A percentile compares a stretch with the other conserved stretches of the same genome.
Evolutionary conservation across 1,284 basidiomycete species (phyloP).

Genomic region (Ceratobasidium theobromae): DNA sequence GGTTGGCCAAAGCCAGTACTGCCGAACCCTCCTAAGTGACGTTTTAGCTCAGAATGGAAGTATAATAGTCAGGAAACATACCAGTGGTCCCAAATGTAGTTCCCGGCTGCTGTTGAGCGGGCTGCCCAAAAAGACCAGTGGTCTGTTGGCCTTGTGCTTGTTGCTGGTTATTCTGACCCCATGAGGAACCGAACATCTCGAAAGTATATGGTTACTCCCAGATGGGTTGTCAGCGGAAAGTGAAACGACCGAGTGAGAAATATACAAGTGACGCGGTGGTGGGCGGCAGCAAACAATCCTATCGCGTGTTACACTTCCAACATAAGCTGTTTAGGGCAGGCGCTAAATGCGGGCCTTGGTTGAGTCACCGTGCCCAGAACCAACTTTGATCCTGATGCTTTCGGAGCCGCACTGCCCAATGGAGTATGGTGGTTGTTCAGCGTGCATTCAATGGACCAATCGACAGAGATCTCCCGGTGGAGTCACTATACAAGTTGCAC

Average conservation of each 20-base stretch:
- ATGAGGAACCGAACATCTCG: conserved; percentile 32
- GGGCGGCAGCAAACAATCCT: conserved; percentile 2
- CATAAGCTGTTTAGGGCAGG: conserved; percentile 24
- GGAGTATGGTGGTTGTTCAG: neutral
- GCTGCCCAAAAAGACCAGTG: conserved; percentile 43
- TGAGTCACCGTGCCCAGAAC: conserved; percentile 1
- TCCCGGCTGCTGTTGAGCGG: conserved; percentile 8
- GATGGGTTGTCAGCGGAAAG: conserved; percentile 3
- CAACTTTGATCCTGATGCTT: neutral
- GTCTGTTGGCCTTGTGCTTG: conserved; percentile 50
- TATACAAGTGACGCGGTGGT: conserved; percentile 26
- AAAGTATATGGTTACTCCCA: conserved; percentile 25
- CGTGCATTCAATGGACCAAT: too few relatives aligned
- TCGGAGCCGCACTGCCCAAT: neutral
- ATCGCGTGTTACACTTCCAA: conserved; percentile 25
- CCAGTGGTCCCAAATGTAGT: conserved; percentile 25
- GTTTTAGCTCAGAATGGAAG: neutral
- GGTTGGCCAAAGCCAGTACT: conserved; percentile 18
- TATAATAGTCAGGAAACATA: neutral
- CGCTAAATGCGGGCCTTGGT: conserved; percentile 7
- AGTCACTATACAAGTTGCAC: neutral
- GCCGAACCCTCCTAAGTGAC: conserved; percentile 15
- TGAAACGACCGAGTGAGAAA: neutral
- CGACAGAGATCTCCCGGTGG: neutral
- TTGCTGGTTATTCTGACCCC: conserved; percentile 44